Evolutionary conservation across 2,329 filamentous ascomycete genomes (phyloP).

Genomic region (Epicoccum nigrum): DNA sequence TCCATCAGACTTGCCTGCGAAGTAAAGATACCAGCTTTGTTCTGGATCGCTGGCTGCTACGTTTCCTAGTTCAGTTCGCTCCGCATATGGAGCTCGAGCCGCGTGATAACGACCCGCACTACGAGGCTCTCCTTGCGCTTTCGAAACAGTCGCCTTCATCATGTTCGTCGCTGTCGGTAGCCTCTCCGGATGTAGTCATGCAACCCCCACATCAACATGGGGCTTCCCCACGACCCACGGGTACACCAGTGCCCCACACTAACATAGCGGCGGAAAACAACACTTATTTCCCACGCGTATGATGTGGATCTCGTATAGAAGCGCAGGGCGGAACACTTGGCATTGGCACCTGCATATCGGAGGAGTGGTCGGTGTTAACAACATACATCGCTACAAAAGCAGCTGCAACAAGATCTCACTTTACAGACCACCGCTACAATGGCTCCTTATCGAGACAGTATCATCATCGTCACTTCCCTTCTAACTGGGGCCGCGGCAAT

Average conservation of each 20-base stretch:
- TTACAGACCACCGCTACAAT: slow-evolving; percentile 3
- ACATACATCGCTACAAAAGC: slow-evolving; percentile 3
- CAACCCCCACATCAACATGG: slow-evolving; percentile 14
- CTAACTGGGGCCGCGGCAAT: slow-evolving; percentile 26
- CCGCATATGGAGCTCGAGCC: slow-evolving; percentile 36
- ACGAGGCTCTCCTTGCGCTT: slow-evolving; percentile 30
- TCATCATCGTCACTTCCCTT: slow-evolving; percentile 20
- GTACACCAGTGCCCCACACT: slow-evolving; percentile 9
- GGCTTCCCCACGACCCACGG: slow-evolving; percentile 13
- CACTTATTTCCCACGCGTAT: slow-evolving; percentile 15
- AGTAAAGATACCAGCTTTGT: slow-evolving; percentile 36
- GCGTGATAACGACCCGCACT: slow-evolving; percentile 33
- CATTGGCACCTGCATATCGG: slow-evolving; percentile 10
- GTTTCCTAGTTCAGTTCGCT: slow-evolving; percentile 34
- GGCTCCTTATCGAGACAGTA: slow-evolving; percentile 16
- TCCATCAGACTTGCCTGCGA: slow-evolving; percentile 33
- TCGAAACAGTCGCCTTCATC: slow-evolving; percentile 33
- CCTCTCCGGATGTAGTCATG: slow-evolving; percentile 13
- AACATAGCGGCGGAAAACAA: slow-evolving; percentile 31
- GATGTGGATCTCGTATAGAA: slow-evolving; percentile 10
- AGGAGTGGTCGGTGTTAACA: slow-evolving; percentile 4
- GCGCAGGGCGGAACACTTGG: slow-evolving; percentile 12
- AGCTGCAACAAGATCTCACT: neutral
- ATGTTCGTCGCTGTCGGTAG: slow-evolving; percentile 27
- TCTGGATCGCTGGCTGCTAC: slow-evolving; percentile 32